Conservation (phyloP, 1,284 basidiomycete genomes). For the Volvariella surrecta region DNA sequence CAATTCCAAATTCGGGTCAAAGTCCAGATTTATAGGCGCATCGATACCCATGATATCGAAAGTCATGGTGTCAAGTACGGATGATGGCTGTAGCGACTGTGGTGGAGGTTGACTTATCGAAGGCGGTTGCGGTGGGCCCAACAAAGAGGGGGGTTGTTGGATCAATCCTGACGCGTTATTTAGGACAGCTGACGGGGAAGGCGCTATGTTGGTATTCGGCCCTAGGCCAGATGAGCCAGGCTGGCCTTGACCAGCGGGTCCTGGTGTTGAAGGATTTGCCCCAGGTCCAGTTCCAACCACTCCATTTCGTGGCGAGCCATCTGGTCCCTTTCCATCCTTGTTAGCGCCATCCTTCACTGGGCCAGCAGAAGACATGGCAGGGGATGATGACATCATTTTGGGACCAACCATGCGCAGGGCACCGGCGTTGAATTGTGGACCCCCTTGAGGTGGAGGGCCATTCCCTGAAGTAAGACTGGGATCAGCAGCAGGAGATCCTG, state of each 20-base stretch:
- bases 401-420: constrained; percentile 12
- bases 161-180: constrained; percentile 5
- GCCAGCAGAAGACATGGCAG: constrained; percentile 23
- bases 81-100: background rate
- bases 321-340: constrained; percentile 16
- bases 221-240: constrained; percentile 14
- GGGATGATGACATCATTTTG: constrained; percentile 34
- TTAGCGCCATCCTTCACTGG: constrained; percentile 24
- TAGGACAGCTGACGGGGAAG: constrained; percentile 10
- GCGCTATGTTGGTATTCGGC: constrained; percentile 6
- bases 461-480: constrained; percentile 24
- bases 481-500: constrained; percentile 29
- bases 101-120: constrained; percentile 13
- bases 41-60: background rate
- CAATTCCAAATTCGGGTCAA: no score
- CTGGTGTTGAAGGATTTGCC: constrained; percentile 43
- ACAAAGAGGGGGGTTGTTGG: constrained; percentile 11
- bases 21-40: no score
- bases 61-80: background rate
- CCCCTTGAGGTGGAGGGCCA: constrained; percentile 20
- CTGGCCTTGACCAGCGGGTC: constrained; percentile 18
- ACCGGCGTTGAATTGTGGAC: constrained; percentile 20
- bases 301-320: constrained; percentile 36
- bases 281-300: constrained; percentile 16
- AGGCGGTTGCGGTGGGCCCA: constrained; percentile 20